Evolutionary conservation across 75 land plant genomes (phyloP), one percentile per base, ranked within the genome.

Genomic region (Sequoiadendron giganteum): DNA sequence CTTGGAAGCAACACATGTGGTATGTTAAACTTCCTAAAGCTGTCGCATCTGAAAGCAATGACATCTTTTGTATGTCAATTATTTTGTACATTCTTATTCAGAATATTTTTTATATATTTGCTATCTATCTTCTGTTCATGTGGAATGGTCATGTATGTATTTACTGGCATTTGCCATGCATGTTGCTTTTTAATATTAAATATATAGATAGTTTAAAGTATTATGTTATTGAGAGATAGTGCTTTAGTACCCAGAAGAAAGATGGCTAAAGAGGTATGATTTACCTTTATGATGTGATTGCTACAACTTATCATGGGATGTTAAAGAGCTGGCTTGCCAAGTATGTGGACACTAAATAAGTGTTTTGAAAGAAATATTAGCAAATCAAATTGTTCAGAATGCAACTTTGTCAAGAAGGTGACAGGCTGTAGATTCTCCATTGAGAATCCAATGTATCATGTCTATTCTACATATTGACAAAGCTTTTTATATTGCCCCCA

Each of bases 21-120:
- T 72, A 72, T 72, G 76, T 72, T 72, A 72, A 72, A 72, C 76
- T 72, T 72, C 76, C 76, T 72, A 72, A 72, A 72, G 36, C 76
- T 72, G 36, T 72, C 32, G 76, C 36, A 72, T 72, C 76, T 72
- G 36, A 72, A 72, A 72, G 76, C 76, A 5, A 72, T 72, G 76
- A 72, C 25, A 72, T 61, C 30, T 72, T 36, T n/a, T 72, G 76
- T 72, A 30, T 72, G 76, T 32, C 76, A 72, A 10, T 36, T 72
- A 72, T 72, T 30, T 9, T 72, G 32, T 72, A 72, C 76, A 72
- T 9, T 72, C 32, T 72, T 72, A 21, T 72, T n/a, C 30, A 30
- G 76, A 72, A 30, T 32, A 30, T 10, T 30, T 32, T 10, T 72
- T 10, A 10, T 30, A 32, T 72, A 1, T 72, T 32, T 72, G 36